Base-by-base conservation (phyloP, 441 rosid species). In the Euphorbia celastroides region DNA sequence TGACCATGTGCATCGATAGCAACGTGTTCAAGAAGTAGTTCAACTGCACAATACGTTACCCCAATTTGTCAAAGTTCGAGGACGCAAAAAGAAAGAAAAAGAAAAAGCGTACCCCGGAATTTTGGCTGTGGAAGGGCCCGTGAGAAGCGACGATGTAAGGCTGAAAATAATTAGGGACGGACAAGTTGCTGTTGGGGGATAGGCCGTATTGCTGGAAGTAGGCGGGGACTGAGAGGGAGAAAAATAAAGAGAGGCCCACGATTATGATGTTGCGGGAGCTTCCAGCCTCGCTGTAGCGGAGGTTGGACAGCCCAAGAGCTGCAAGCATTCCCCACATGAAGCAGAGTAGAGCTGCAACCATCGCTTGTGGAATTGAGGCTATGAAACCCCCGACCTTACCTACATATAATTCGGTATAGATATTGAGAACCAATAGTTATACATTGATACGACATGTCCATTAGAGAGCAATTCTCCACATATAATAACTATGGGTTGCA, bases 281-380 rank as follows among this genome's bases (percentile, higher is more conserved):
- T 75, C 99, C 99, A 34, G 97, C 99, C 78, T 91, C 99, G 59
- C 97, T 93, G 36, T 93, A 93, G 2, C 99, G 90, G 48, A 93
- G 83, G 78, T 93, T 93, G 20, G 99, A 93, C 72, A 93, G 76
- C 61, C 98, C 98, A 70, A 90, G 81, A 25, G 98, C 98, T 7
- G 94, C 65, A 69, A 93, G 91, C 96, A 90, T 84, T 61, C 89
- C 99, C 97, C 96, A 93, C 99, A 93, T 93, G 82, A 87, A 87
- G 81, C 99, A 91, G 34, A 93, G 92, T 60, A 93, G 95, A 63
- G 96, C 88, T 61, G 95, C 99, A 73, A 91, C 93, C 89, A 93
- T 93, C 78, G 91, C 97, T 80, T 83, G 74, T 19, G 97, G 99
- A 73, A 91, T 91, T 4, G 95, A 91, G 75, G 99, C 99, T 46